phyloP scores from a whole-genome alignment of 1,284 basidiomycete species.

The Flammula alnicola region DNA sequence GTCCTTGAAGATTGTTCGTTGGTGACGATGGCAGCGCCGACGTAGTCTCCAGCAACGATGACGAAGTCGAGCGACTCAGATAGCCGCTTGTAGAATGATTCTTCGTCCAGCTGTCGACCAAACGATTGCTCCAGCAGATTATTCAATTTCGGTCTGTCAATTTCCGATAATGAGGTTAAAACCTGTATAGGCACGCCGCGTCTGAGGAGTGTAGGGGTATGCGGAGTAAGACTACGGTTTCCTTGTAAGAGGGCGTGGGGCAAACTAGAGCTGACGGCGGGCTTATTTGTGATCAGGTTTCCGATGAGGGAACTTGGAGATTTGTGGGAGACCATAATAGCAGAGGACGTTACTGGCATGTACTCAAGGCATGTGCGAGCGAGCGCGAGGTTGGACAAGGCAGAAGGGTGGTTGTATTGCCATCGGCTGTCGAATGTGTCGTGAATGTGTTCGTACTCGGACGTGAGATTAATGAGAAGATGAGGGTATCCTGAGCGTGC shows the following conservation, averaged over 20 bases:
- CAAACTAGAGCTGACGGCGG: constrained; percentile 92
- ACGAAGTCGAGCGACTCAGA: constrained; percentile 86
- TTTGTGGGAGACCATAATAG: constrained; percentile 97
- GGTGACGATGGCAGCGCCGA: constrained; percentile 94
- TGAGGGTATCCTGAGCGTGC: constrained; percentile 95
- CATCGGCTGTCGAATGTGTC: constrained; percentile 85
- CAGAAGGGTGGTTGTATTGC: constrained; percentile 82
- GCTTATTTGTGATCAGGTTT: constrained; percentile 99
- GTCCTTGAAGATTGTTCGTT: constrained; percentile 62
- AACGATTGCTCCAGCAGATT: constrained; percentile 89
- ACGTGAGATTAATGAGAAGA: constrained; percentile 92
- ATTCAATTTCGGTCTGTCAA: constrained; percentile 83
- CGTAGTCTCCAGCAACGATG: constrained; percentile 95
- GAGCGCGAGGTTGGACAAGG: constrained; percentile 87
- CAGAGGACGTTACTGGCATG: constrained; percentile 95
- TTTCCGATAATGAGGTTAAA: constrained; percentile 62
- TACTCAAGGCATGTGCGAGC: constrained; percentile 87
- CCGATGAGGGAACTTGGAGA: constrained; percentile 95
- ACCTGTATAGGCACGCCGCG: constrained; percentile 89
- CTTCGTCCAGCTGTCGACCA: constrained; percentile 72
- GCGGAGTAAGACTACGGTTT: constrained; percentile 81
- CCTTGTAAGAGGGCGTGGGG: constrained; percentile 91
- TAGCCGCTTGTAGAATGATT: constrained; percentile 82
- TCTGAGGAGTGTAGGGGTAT: constrained; percentile 95
- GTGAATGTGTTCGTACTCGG: constrained; percentile 87